phyloP scores from a whole-genome alignment of 768 basidiomycete genomes.

The Chalciporus chontae region DNA sequence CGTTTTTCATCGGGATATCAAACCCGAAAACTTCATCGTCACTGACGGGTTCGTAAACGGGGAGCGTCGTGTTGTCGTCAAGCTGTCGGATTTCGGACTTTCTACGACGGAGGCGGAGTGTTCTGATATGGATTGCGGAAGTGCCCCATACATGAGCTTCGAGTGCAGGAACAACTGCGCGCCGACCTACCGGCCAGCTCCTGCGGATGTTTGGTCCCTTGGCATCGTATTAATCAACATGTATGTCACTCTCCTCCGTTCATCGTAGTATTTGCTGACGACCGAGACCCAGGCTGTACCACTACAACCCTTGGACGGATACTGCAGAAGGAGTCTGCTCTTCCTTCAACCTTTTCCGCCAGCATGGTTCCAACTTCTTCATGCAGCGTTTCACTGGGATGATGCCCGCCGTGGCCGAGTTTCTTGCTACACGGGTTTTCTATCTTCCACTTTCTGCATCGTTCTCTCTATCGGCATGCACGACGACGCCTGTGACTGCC shows the following conservation, averaged over 20 bases:
- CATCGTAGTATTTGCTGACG: not conserved
- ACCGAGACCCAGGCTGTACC: conserved; percentile 71
- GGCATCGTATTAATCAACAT: conserved; percentile 99
- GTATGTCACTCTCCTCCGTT: conserved; percentile 39
- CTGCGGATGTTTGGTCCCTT: conserved; percentile 98
- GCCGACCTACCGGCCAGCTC: conserved; percentile 89
- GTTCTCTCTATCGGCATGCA: conserved; percentile 16
- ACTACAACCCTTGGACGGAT: conserved; percentile 98
- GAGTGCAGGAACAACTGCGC: conserved; percentile 98
- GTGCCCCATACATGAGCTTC: conserved; percentile 98
- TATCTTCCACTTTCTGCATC: conserved; percentile 62
- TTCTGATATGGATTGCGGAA: conserved; percentile 97
- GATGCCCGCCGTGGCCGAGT: conserved; percentile 82
- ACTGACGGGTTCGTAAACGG: conserved; percentile 68
- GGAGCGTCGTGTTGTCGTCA: conserved; percentile 92
- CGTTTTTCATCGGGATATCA: conserved; percentile 97
- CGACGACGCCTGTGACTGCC: conserved; percentile 54
- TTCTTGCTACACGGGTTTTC: conserved; percentile 82
- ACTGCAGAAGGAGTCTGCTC: conserved; percentile 76
- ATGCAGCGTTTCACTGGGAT: conserved; percentile 87
- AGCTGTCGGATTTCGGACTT: conserved; percentile 94
- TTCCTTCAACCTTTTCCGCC: conserved; percentile 79
- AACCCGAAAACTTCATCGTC: conserved; percentile 98
- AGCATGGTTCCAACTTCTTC: conserved; percentile 81
- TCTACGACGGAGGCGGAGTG: conserved; percentile 87